Conservation (phyloP, 192 early-diverging fungal species). For the Coemansia sp. region DNA sequence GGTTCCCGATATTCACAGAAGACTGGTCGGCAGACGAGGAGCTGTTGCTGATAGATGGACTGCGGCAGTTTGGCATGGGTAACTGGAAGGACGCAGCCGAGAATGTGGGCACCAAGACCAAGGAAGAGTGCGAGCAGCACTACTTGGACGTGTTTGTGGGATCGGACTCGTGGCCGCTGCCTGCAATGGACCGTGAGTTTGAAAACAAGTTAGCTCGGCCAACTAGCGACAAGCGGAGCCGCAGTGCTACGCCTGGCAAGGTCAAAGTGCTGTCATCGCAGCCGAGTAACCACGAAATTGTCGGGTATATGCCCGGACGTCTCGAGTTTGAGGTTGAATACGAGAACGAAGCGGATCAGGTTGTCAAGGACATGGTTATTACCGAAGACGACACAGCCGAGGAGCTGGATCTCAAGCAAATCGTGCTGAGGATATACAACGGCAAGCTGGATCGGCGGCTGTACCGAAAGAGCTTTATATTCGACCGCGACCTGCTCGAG, state of each 20-base stretch:
- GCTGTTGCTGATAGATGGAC: constrained; percentile 85
- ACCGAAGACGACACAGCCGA: constrained; percentile 81
- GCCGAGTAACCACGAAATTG: constrained; percentile 94
- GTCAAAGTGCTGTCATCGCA: constrained; percentile 72
- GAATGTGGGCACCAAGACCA: constrained; percentile 87
- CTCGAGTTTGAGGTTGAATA: constrained; percentile 95
- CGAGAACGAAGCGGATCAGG: constrained; percentile 93
- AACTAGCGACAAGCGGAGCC: constrained; percentile 15
- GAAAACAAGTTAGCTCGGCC: constrained; percentile 46
- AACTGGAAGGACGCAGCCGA: constrained; percentile 97
- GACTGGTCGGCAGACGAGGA: constrained; percentile 98
- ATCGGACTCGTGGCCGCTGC: constrained; percentile 78
- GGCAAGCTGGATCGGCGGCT: constrained; percentile 74
- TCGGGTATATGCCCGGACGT: constrained; percentile 96
- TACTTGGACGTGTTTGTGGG: constrained; percentile 83
- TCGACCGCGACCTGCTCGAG: constrained; percentile 86
- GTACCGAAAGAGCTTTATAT: constrained; percentile 84
- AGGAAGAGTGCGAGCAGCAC: constrained; percentile 85
- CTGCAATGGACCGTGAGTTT: constrained; percentile 72
- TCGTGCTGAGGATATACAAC: constrained; percentile 94
- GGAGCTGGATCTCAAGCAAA: constrained; percentile 86
- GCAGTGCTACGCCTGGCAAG: constrained; percentile 32
- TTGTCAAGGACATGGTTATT: constrained; percentile 94
- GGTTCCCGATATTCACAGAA: constrained; percentile 84
- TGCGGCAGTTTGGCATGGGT: constrained; percentile 90